These are phyloP conservation scores for Rhizopogon roseolus DNA, from an alignment of 768 basidiomycete species.

Conservation along the genomic window DNA sequence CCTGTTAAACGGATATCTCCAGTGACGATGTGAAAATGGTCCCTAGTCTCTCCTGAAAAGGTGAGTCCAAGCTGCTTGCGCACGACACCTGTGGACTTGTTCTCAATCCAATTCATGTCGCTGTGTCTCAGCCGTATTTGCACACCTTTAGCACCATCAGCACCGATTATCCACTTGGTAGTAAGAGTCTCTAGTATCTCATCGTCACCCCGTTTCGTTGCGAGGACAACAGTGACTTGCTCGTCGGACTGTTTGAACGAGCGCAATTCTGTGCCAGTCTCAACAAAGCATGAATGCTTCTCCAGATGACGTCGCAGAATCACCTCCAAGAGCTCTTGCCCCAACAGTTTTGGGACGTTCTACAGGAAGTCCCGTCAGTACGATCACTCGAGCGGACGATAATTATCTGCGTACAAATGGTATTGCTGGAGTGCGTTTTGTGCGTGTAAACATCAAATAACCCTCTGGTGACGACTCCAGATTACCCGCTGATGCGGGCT, in stretches of 20 bases:
- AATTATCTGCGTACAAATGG: conserved; percentile 19
- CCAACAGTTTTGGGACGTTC: conserved; percentile 1
- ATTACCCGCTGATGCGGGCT: conserved; percentile 1
- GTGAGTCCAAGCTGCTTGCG: conserved; percentile 3
- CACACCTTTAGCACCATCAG: conserved; percentile 11
- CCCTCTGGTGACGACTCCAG: too few species aligned
- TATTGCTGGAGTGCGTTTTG: conserved; percentile 17
- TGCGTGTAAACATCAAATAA: conserved; percentile 11
- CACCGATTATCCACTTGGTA: conserved; percentile 7
- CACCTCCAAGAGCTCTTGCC: conserved; percentile 24
- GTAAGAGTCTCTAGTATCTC: conserved; percentile 7
- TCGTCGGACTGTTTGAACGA: conserved; percentile 28
- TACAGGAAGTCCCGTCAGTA: not conserved
- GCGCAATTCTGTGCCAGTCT: conserved; percentile 29
- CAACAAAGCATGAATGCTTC: conserved; percentile 23
- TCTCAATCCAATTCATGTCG: not conserved
- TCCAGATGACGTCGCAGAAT: conserved; percentile 27
- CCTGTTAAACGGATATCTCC: conserved; percentile 32
- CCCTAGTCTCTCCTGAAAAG: conserved; percentile 24
- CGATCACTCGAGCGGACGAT: not conserved
- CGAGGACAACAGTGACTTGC: conserved; percentile 18
- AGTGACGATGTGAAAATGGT: conserved; percentile 20
- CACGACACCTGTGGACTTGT: not conserved
- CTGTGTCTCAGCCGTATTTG: conserved; percentile 1
- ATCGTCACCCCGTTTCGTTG: conserved; percentile 1